These are phyloP conservation scores for Anthoceros angustus DNA, from an alignment of 225 moss, liverwort and hornwort genomes.

Conservation along the genomic window DNA sequence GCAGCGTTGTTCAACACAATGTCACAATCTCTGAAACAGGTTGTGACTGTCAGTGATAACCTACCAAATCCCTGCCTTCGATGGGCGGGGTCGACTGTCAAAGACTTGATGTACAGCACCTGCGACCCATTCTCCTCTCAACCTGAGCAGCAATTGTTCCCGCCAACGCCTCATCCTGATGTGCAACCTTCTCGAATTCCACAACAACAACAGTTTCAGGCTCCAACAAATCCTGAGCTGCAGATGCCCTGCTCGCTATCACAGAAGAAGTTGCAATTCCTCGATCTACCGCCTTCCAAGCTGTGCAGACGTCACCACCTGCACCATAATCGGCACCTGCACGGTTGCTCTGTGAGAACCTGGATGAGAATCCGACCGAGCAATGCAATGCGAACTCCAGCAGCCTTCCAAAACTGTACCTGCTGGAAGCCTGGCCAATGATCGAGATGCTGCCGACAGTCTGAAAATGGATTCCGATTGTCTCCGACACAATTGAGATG, in stretches of 20 bases:
- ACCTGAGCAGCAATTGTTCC: background rate
- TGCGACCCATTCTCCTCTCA: background rate
- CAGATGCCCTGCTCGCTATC: background rate
- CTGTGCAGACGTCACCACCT: background rate
- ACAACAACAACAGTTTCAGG: background rate
- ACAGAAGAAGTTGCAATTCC: background rate
- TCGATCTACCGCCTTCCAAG: background rate
- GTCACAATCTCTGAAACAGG: too few species aligned
- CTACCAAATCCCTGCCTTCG: background rate
- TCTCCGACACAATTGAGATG: background rate
- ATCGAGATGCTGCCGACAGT: background rate
- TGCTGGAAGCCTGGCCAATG: background rate
- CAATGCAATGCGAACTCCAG: background rate
- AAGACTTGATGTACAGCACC: background rate
- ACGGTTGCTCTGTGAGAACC: background rate
- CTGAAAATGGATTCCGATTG: background rate
- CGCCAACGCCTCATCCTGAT: slow-evolving; percentile 1
- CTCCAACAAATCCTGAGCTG: background rate
- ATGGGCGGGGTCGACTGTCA: background rate
- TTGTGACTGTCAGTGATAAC: too few species aligned
- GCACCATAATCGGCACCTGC: background rate
- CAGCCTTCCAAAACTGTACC: too few species aligned
- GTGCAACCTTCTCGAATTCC: background rate
- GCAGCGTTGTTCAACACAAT: too few species aligned
- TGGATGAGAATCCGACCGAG: background rate